Conservation (phyloP, 257 asterid species). For the Fraxinus excelsior region DNA sequence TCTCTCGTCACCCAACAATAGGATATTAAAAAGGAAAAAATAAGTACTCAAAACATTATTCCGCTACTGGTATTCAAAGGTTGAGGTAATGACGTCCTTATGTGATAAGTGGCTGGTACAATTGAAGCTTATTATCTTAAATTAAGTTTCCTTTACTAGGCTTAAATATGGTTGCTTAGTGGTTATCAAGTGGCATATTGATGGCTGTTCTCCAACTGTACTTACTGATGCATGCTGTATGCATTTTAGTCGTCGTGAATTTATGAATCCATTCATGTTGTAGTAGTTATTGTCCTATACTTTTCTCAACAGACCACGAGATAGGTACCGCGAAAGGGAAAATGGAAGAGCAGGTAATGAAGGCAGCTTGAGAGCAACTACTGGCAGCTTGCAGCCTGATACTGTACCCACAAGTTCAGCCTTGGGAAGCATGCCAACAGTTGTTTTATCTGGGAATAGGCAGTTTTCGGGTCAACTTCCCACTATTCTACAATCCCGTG, state of each 20-base stretch:
- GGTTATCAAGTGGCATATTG: background rate
- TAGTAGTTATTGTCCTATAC: background rate
- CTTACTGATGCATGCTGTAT: background rate
- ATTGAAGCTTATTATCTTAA: background rate
- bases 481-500: conserved; percentile 76
- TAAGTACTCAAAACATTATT: background rate
- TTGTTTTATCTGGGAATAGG: conserved; percentile 56
- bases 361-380: conserved; percentile 57
- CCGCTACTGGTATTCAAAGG: background rate
- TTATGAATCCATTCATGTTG: background rate
- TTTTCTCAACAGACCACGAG: conserved; percentile 54
- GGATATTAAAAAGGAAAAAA: background rate
- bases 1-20: background rate
- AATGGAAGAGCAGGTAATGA: conserved; percentile 62
- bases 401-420: conserved; percentile 34
- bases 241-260: background rate
- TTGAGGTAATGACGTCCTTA: background rate
- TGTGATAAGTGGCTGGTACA: background rate
- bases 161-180: background rate
- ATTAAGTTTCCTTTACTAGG: background rate
- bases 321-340: conserved; percentile 87
- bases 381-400: conserved; percentile 48
- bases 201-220: background rate
- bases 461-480: conserved; percentile 74
- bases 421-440: conserved; percentile 38